Evolutionary conservation across 495 filamentous ascomycete species (phyloP).

Genomic region (Amphirosellinia nigrospora): DNA sequence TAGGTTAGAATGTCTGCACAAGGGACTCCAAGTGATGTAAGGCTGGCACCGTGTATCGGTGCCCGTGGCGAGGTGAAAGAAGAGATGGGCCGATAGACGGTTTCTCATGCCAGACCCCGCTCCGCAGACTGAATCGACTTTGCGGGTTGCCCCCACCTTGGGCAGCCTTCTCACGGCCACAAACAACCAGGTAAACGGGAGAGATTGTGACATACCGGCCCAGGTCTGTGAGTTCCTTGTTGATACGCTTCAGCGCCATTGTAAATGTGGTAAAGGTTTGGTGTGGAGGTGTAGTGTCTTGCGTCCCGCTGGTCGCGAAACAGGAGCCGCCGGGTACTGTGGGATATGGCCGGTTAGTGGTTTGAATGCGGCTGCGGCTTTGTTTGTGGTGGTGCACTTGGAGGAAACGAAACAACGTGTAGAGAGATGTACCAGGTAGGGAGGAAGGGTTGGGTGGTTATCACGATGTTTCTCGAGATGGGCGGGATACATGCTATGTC

Average conservation of each 20-base stretch:
- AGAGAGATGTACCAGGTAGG: not conserved
- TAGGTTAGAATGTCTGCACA: not conserved
- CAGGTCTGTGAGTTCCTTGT: constrained; percentile 99
- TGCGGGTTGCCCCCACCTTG: constrained; percentile 41
- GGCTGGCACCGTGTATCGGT: not conserved
- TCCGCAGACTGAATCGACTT: constrained; percentile 28
- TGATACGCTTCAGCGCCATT: constrained; percentile 99
- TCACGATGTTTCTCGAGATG: not conserved
- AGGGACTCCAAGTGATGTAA: not conserved
- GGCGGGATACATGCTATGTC: not conserved
- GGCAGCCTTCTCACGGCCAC: constrained; percentile 30
- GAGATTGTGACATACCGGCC: constrained; percentile 76
- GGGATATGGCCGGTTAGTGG: constrained; percentile 38
- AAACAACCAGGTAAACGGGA: not conserved
- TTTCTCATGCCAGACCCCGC: constrained; percentile 40
- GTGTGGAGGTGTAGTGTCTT: constrained; percentile 15
- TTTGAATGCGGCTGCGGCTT: constrained; percentile 35
- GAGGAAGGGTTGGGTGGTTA: not conserved
- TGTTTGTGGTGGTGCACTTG: constrained; percentile 28
- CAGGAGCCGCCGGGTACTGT: constrained; percentile 32
- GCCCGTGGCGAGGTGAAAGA: not conserved
- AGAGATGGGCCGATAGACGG: not conserved
- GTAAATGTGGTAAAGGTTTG: constrained; percentile 38
- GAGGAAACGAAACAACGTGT: not conserved
- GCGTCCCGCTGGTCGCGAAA: constrained; percentile 17